Base-by-base conservation (phyloP, 1,284 basidiomycete species). In the Wallemia ichthyophaga region DNA sequence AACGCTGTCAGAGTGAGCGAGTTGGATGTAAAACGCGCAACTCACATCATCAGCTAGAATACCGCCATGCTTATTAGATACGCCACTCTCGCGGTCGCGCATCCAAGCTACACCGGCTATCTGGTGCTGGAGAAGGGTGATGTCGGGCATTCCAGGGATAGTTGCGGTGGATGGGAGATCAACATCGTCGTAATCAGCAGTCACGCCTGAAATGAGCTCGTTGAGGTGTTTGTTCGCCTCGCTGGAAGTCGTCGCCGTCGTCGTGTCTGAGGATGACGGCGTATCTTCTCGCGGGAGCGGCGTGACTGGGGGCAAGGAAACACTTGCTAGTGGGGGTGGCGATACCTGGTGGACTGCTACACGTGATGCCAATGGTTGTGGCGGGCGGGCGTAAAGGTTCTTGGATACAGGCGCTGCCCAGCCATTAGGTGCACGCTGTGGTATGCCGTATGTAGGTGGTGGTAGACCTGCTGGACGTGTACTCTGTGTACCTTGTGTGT, bases 1-100 rank as follows among this genome's bases (percentile, higher is more conserved):
- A 17, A 48, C n/a, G 37, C n/a, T 48, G 5, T 11, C 5, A 21
- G 17, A 17, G 17, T 7, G 28, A 57, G 24, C 21, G n/a, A 60
- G 25, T n/a, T 31, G 19, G 59, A 25, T n/a, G n/a, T n/a, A 48
- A 55, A 57, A 62, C n/a, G 13, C 58, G 2, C 61, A 55, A 59
- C 85, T 82, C 81, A 87, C 88, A 67, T 92, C 87, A 67, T 92
- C 88, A 0, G 89, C 88, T 11, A 94, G 72, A 65, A 94, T 92
- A 0, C 91, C 89, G 1, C 89, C 89, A 26, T 68, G 73, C 64
- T 81, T 79, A 68, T 84, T 84, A 27, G 5, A 5, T 21, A 21
- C n/a, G 17, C 79, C 81, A 2, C 74, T 71, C 69, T 95, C 91
- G 21, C 89, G 75, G 28, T 82, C 78, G 27, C 74, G 74, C 86